These are phyloP conservation scores for Fusarium liriodendri DNA, from an alignment of 2,329 filamentous ascomycete genomes.

Conservation along the genomic window DNA sequence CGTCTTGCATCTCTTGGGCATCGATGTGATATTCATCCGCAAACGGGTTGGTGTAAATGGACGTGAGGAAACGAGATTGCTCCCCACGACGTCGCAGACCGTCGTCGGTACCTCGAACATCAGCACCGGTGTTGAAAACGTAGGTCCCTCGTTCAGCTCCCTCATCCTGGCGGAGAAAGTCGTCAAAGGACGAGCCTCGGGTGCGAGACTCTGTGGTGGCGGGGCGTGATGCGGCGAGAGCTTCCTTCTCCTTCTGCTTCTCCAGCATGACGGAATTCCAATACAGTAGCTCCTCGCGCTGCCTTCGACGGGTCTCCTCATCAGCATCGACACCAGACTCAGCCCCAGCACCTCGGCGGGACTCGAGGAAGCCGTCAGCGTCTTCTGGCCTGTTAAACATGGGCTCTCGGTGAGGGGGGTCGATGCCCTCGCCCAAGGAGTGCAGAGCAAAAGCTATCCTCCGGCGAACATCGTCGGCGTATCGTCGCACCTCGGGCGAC, in stretches of 20 bases:
- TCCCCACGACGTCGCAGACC: slow-evolving; percentile 63
- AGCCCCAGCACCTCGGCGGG: slow-evolving; percentile 55
- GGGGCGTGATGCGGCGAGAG: slow-evolving; percentile 17
- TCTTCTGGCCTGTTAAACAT: slow-evolving; percentile 75
- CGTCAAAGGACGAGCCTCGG: slow-evolving; percentile 65
- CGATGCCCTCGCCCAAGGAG: slow-evolving; percentile 67
- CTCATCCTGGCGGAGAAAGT: slow-evolving; percentile 65
- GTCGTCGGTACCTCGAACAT: slow-evolving; percentile 54
- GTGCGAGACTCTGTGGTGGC: neutral
- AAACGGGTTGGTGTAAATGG: slow-evolving; percentile 69
- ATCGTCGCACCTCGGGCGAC: slow-evolving; percentile 71
- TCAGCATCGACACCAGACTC: slow-evolving; percentile 69
- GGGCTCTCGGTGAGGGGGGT: slow-evolving; percentile 61
- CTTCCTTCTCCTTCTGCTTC: slow-evolving; percentile 53
- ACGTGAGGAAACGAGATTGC: slow-evolving; percentile 58
- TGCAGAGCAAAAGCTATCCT: slow-evolving; percentile 71
- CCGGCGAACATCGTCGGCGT: slow-evolving; percentile 70
- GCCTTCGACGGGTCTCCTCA: slow-evolving; percentile 68
- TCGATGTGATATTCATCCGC: slow-evolving; percentile 67
- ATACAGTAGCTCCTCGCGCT: slow-evolving; percentile 73
- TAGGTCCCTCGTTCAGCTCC: slow-evolving; percentile 65
- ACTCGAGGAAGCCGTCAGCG: slow-evolving; percentile 71
- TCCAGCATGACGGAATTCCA: slow-evolving; percentile 70
- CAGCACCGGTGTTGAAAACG: slow-evolving; percentile 68
- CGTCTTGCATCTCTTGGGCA: slow-evolving; percentile 55